Percentiles rank a stretch among this genome's conserved stretches.
Evolutionary conservation across 2,329 filamentous ascomycete genomes (phyloP).

Genomic region (Epichloe bromicola): DNA sequence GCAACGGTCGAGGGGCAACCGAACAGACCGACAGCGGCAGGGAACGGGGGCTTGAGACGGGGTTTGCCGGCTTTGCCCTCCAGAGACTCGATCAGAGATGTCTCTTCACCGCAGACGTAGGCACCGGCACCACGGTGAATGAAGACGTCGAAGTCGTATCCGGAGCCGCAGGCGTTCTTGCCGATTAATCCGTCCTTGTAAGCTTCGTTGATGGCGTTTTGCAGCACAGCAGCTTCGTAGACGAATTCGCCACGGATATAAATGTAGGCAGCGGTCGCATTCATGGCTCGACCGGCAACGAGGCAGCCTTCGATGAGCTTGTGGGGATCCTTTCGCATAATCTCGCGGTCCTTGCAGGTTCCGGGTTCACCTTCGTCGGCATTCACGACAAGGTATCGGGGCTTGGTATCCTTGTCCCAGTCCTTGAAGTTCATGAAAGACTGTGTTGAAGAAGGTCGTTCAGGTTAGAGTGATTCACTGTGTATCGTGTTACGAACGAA

Average conservation of each 20-base stretch:
- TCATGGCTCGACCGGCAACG: constrained; percentile 94
- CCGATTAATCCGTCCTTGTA: constrained; percentile 91
- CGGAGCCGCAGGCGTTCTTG: constrained; percentile 93
- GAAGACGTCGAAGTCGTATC: constrained; percentile 96
- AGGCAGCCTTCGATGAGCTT: constrained; percentile 97
- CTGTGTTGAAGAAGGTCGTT: constrained; percentile 29
- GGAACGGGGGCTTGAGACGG: constrained; percentile 96
- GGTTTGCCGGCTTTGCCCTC: constrained; percentile 99
- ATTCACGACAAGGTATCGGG: constrained; percentile 94
- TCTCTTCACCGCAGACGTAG: constrained; percentile 97
- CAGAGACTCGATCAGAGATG: constrained; percentile 91
- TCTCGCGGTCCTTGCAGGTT: constrained; percentile 98
- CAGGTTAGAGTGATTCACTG: background rate
- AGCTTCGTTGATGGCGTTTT: constrained; percentile 93
- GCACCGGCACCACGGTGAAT: constrained; percentile 94
- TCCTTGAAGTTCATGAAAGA: constrained; percentile 99
- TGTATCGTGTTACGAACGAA: background rate
- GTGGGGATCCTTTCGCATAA: constrained; percentile 99
- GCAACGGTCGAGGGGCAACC: constrained; percentile 96
- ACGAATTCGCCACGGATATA: constrained; percentile 99
- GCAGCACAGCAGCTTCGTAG: constrained; percentile 84
- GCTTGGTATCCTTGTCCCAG: constrained; percentile 96
- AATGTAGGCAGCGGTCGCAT: constrained; percentile 95
- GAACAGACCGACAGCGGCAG: constrained; percentile 91
- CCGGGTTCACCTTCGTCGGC: constrained; percentile 97